These are phyloP conservation scores for Solanum ossicruentum DNA, from an alignment of 257 asterid genomes.

Conservation along the genomic window DNA sequence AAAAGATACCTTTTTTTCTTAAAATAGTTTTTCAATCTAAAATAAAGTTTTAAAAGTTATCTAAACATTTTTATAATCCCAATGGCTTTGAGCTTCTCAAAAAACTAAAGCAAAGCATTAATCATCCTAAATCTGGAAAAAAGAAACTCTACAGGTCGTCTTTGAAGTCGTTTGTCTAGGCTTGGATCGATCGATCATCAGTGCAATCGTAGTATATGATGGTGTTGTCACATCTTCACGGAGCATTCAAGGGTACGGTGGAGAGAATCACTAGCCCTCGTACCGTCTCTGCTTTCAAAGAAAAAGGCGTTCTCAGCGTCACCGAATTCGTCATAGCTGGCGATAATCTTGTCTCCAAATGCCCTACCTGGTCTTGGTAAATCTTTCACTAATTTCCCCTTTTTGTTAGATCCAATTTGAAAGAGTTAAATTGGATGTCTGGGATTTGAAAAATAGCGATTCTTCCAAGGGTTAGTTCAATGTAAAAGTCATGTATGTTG, in stretches of 20 bases:
- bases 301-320: conserved; percentile 92
- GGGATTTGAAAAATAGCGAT: neutral
- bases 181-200: neutral
- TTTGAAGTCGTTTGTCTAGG: neutral
- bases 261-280: conserved; percentile 89
- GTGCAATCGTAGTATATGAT: conserved; percentile 8
- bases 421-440: neutral
- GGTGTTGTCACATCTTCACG: conserved; percentile 76
- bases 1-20: too few species aligned
- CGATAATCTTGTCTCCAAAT: conserved; percentile 93
- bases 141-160: neutral
- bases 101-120: too few species aligned
- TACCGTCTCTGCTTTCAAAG: conserved; percentile 95
- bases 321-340: conserved; percentile 90
- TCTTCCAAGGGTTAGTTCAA: neutral
- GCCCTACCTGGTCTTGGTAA: conserved; percentile 99
- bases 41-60: too few species aligned
- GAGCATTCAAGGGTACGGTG: conserved; percentile 78
- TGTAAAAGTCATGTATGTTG: too few species aligned
- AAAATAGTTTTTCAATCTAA: too few species aligned
- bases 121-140: neutral
- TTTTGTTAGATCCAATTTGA: neutral
- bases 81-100: too few species aligned
- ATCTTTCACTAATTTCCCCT: neutral
- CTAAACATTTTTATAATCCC: too few species aligned